Conservation (phyloP, 805 yeast species). For the Wickerhamomyces sydowiorum region DNA sequence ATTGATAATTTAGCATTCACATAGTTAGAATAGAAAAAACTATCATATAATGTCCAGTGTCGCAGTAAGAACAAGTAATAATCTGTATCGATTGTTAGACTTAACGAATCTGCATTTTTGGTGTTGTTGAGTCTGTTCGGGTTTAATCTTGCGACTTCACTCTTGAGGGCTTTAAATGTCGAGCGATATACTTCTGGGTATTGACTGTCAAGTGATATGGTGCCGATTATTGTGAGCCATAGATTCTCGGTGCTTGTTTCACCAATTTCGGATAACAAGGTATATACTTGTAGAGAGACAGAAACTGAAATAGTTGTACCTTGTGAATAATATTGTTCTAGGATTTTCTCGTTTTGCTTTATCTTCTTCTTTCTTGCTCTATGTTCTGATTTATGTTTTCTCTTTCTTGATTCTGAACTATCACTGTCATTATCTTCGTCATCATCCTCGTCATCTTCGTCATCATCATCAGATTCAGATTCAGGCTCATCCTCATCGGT, state of each 20-base stretch:
- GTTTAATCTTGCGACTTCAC: slow-evolving; percentile 74
- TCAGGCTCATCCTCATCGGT: slow-evolving; percentile 24
- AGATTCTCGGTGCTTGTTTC: slow-evolving; percentile 63
- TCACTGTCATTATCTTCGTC: slow-evolving; percentile 17
- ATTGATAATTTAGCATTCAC: slow-evolving; percentile 81
- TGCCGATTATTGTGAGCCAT: slow-evolving; percentile 89
- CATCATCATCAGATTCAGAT: slow-evolving; percentile 25
- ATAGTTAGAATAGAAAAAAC: slow-evolving; percentile 86
- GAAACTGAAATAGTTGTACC: slow-evolving; percentile 79
- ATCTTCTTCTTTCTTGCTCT: slow-evolving; percentile 38
- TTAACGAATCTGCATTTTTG: slow-evolving; percentile 35
- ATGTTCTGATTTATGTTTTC: slow-evolving; percentile 24
- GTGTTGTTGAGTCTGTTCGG: slow-evolving; percentile 26
- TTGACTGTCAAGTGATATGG: slow-evolving; percentile 69
- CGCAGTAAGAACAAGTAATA: slow-evolving; percentile 80
- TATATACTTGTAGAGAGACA: slow-evolving; percentile 71
- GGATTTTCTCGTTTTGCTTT: slow-evolving; percentile 41
- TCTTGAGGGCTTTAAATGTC: slow-evolving; percentile 67
- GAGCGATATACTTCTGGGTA: slow-evolving; percentile 72
- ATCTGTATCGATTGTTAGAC: slow-evolving; percentile 70
- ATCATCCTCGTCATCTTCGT: slow-evolving; percentile 25
- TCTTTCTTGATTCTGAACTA: slow-evolving; percentile 22
- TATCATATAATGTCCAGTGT: slow-evolving; percentile 90
- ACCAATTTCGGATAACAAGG: slow-evolving; percentile 74
- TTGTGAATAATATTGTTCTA: slow-evolving; percentile 75